These are phyloP conservation scores for Paramarasmius palmivorus DNA, from an alignment of 1,284 basidiomycete species.

Conservation along the genomic window DNA sequence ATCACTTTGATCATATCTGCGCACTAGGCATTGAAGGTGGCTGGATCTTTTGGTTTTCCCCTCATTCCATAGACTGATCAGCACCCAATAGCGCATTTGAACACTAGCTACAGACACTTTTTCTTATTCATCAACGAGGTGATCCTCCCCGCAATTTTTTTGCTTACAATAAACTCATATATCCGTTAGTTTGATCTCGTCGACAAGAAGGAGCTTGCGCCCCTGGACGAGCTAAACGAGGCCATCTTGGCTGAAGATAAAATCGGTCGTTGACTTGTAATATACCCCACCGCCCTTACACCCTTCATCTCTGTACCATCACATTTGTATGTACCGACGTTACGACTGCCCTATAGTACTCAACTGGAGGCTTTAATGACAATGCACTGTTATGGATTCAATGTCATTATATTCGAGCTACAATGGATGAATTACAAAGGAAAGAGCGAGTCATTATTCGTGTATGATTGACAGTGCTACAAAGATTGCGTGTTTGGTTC, in stretches of 20 bases:
- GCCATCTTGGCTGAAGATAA: constrained; percentile 89
- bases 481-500: constrained; percentile 2
- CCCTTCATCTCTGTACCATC: background rate
- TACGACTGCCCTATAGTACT: no score
- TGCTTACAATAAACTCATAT: background rate
- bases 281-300: no score
- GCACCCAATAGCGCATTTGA: constrained; percentile 82
- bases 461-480: constrained; percentile 2
- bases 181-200: constrained; percentile 85
- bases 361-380: no score
- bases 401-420: no score
- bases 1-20: constrained; percentile 99
- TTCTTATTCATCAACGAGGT: constrained; percentile 96
- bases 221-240: constrained; percentile 95
- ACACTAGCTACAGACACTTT: constrained; percentile 99
- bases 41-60: constrained; percentile 17
- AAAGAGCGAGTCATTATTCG: background rate
- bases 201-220: constrained; percentile 95
- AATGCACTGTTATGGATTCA: no score
- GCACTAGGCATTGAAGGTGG: constrained; percentile 96
- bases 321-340: background rate
- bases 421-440: no score
- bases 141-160: constrained; percentile 17
- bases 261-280: constrained; percentile 45
- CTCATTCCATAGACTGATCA: background rate